Evolutionary conservation across 257 asterid species (phyloP).

Genomic region (Datura wrightii): DNA sequence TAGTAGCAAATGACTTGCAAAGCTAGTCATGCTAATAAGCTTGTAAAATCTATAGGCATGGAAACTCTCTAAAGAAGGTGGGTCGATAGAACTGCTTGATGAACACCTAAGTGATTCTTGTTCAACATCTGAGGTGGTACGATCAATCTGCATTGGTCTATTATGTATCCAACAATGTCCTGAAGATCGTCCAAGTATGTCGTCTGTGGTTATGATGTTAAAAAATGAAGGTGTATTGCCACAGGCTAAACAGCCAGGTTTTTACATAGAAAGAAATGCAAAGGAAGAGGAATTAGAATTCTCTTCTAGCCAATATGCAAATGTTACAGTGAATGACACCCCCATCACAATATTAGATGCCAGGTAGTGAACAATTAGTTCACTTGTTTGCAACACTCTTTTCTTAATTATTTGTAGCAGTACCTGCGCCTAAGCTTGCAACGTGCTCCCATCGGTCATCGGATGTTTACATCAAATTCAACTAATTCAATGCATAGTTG

Average conservation of each 20-base stretch:
- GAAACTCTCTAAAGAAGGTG: constrained; percentile 39
- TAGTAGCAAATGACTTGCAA: background rate
- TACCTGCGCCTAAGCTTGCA: background rate
- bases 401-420: background rate
- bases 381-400: background rate
- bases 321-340: background rate
- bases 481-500: background rate
- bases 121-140: constrained; percentile 30
- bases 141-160: constrained; percentile 47
- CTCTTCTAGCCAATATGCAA: background rate
- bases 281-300: background rate
- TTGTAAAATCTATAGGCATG: constrained; percentile 41
- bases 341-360: constrained; percentile 18
- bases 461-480: background rate
- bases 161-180: constrained; percentile 46
- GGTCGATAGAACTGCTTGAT: constrained; percentile 38
- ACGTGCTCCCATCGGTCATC: background rate
- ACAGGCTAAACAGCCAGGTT: constrained; percentile 42
- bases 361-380: background rate
- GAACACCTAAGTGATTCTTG: constrained; percentile 20
- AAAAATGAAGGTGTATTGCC: constrained; percentile 41
- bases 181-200: constrained; percentile 48
- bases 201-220: constrained; percentile 44
- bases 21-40: constrained; percentile 12
- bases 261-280: constrained; percentile 32